Base-by-base conservation (phyloP, 2,329 filamentous ascomycete genomes). In the Xenosphaeropsis pyriputrescens region DNA sequence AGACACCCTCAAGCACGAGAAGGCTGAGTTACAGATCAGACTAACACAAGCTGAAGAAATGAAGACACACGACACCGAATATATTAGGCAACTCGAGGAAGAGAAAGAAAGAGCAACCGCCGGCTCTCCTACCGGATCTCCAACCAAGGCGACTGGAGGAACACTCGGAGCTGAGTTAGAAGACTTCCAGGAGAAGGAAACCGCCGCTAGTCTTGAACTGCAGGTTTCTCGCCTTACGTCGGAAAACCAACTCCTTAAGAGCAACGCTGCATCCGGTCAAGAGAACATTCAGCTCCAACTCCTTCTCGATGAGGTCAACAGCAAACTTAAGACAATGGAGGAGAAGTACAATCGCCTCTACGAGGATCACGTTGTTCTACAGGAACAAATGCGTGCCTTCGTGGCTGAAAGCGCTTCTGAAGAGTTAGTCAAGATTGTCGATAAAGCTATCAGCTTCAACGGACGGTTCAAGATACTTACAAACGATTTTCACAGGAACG, bases 241-340 rank as follows among this genome's bases (percentile, higher is more conserved):
- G 5, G 75, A 79, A 53, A 77, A 75, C 46, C 64, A 68, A 29
- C 53, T 78, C 6, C 57, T 79, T 11, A 67, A 68, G 41, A 69
- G 63, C 43, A 72, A 64, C 36, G 60, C 72, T 37, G 65, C 64
- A 8, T 67, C 66, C 6, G 64, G 65, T 6, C 67, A 68, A 2
- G 70, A 75, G 45, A 69, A 66, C 39, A 65, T 67, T 32, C 58
- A 64, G 32, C 57, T 79, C 34, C 64, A 70, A 19, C 60, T 62
- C 38, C 70, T 78, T 43, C 58, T 76, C 19, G 72, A 78, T 35
- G 63, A 70, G 40, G 57, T 67, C 39, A 67, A 63, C 39, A 60
- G 63, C 37, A 64, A 65, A 43, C 59, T 62, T 29, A 65, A 70
- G 41, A 56, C 61, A 31, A 53, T 75, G n/a, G 68, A 73, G 47